Conservation (phyloP, 345 rosid genomes). For the Dovyalis caffra region DNA sequence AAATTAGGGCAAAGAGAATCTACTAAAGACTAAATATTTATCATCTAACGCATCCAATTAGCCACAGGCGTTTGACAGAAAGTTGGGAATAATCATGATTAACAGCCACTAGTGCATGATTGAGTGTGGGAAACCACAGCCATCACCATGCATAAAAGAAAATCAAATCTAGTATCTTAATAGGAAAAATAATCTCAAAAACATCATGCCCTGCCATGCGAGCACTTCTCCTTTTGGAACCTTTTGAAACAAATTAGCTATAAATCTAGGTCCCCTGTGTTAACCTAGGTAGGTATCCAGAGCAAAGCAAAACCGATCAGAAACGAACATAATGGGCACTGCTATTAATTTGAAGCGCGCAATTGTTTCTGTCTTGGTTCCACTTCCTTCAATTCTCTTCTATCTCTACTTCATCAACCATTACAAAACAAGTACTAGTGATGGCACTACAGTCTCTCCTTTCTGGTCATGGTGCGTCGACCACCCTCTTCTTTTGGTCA, state of each 20-base stretch:
- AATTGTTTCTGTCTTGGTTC: conserved; percentile 58
- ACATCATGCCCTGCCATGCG: conserved; percentile 2
- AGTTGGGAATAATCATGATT: conserved; percentile 16
- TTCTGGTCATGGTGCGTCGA: conserved; percentile 68
- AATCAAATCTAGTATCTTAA: not conserved
- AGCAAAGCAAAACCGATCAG: not conserved
- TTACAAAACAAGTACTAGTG: conserved; percentile 8
- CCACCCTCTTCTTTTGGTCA: conserved; percentile 79
- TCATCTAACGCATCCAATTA: not conserved
- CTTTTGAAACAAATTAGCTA: not conserved
- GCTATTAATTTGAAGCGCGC: conserved; percentile 54
- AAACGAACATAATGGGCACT: conserved; percentile 27
- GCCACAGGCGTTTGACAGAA: not conserved
- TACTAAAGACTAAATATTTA: not conserved
- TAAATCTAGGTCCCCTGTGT: not conserved
- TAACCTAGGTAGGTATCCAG: too few species aligned
- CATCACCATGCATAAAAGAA: not conserved
- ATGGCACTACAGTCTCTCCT: conserved; percentile 23
- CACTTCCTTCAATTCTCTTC: conserved; percentile 74
- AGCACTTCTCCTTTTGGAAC: not conserved
- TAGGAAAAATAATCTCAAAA: not conserved
- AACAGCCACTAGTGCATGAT: not conserved
- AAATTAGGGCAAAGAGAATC: not conserved
- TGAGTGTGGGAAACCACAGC: not conserved
- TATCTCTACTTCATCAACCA: conserved; percentile 57